Evolutionary conservation across 148 eudicot species (phyloP).

Genomic region (Nepenthes gracilis): DNA sequence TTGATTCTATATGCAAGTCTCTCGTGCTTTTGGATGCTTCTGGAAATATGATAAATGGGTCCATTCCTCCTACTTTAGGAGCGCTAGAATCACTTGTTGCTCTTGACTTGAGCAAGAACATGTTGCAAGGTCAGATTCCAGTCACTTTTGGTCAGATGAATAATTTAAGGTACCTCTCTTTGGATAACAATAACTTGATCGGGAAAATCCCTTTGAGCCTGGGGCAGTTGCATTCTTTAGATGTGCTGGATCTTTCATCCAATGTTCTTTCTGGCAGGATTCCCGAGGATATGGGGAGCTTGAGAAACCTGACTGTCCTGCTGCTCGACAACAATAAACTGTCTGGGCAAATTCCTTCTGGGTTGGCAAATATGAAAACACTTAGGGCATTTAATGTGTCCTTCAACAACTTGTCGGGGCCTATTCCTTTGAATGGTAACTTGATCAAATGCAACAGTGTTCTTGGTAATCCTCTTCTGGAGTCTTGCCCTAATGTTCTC

Average conservation of each 20-base stretch:
- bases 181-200: slow-evolving; percentile 4
- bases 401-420: slow-evolving; percentile 17
- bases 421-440: slow-evolving; percentile 2
- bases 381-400: slow-evolving; percentile 12
- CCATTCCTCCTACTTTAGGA: slow-evolving; percentile 13
- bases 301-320: slow-evolving; percentile 19
- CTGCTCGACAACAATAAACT: slow-evolving; percentile 21
- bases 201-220: slow-evolving; percentile 6
- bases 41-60: slow-evolving; percentile 16
- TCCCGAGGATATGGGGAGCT: slow-evolving; percentile 8
- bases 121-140: slow-evolving; percentile 6
- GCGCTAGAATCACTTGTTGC: slow-evolving; percentile 5
- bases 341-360: slow-evolving; percentile 14
- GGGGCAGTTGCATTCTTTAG: slow-evolving; percentile 5
- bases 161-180: slow-evolving; percentile 1
- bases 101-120: slow-evolving; percentile 15
- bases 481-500: slow-evolving; percentile 6
- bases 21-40: slow-evolving; percentile 23
- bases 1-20: slow-evolving; percentile 15
- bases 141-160: slow-evolving; percentile 5
- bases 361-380: slow-evolving; percentile 7
- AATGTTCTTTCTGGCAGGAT: slow-evolving; percentile 12
- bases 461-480: slow-evolving; percentile 10
- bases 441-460: slow-evolving; percentile 12
- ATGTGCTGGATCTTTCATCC: slow-evolving; percentile 5